A percentile compares a stretch with the other conserved stretches of the same genome.
phyloP scores from a whole-genome alignment of 2,329 filamentous ascomycete genomes.

The Ramularia endophylla region DNA sequence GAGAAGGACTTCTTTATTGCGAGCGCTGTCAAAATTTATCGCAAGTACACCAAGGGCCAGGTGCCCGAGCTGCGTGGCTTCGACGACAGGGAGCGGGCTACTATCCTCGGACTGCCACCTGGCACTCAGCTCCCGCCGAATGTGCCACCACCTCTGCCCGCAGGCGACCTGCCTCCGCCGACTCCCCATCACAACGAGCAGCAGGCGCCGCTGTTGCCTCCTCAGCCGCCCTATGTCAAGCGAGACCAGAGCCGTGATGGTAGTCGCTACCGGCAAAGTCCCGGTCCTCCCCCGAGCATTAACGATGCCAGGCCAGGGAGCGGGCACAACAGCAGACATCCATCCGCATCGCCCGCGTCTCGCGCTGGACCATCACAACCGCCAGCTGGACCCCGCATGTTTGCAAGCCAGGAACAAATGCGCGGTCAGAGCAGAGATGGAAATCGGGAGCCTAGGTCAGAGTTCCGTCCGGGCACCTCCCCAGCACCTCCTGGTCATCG shows the following conservation, averaged over 20 bases:
- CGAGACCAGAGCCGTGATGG: constrained; percentile 26
- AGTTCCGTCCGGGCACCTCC: constrained; percentile 23
- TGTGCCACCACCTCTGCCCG: too few relatives aligned
- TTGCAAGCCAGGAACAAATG: constrained; percentile 32
- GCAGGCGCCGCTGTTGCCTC: constrained; percentile 16
- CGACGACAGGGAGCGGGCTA: constrained; percentile 69
- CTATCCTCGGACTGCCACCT: constrained; percentile 54
- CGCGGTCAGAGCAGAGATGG: constrained; percentile 26
- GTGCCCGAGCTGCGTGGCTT: constrained; percentile 77
- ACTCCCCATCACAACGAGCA: constrained; percentile 12
- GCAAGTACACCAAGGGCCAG: constrained; percentile 88
- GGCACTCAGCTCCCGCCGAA: constrained; percentile 2
- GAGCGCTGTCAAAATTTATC: constrained; percentile 91
- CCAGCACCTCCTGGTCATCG: constrained; percentile 15
- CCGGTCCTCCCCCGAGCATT: constrained; percentile 26
- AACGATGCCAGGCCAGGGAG: constrained; percentile 17
- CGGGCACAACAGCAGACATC: constrained; percentile 13
- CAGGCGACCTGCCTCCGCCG: background rate
- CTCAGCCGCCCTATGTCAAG: constrained; percentile 30
- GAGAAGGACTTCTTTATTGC: constrained; percentile 99
- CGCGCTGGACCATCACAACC: constrained; percentile 10
- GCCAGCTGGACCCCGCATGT: constrained; percentile 20
- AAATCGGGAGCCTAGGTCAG: constrained; percentile 7
- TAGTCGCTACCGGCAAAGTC: constrained; percentile 25
- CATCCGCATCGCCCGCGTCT: constrained; percentile 18